Conservation (phyloP, 2,329 filamentous ascomycete species). For the Tolypocladium inflatum region DNA sequence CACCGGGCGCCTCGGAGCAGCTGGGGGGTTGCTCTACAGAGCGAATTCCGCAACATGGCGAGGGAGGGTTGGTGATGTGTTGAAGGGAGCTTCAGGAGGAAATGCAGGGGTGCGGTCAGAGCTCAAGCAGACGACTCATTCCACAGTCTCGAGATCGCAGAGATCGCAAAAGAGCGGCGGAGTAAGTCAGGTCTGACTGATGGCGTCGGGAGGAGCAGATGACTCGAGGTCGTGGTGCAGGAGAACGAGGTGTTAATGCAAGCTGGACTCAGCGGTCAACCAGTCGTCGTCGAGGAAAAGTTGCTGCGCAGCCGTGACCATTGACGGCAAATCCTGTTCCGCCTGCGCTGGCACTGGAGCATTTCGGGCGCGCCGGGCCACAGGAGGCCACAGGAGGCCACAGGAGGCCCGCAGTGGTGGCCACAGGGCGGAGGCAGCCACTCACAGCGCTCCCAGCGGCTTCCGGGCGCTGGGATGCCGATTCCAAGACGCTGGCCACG, state of each 20-base stretch:
- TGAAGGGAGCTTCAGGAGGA: slow-evolving; percentile 2
- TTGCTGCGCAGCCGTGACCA: not conserved
- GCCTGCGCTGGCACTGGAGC: not conserved
- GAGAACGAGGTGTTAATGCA: not conserved
- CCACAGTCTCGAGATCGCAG: slow-evolving; percentile 20
- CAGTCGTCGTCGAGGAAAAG: slow-evolving; percentile 1
- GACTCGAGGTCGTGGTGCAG: slow-evolving; percentile 1
- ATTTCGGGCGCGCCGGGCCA: not conserved
- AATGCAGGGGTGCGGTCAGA: slow-evolving; percentile 9
- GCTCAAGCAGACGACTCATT: slow-evolving; percentile 16
- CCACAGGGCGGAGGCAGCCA: slow-evolving; percentile 9
- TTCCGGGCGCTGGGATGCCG: not conserved
- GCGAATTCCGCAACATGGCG: slow-evolving; percentile 64
- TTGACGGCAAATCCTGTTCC: slow-evolving; percentile 1
- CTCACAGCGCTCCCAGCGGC: slow-evolving; percentile 6
- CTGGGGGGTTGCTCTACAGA: slow-evolving; percentile 56
- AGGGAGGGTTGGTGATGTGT: slow-evolving; percentile 13
- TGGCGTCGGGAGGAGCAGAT: not conserved
- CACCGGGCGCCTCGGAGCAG: slow-evolving; percentile 47
- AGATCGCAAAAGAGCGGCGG: slow-evolving; percentile 33
- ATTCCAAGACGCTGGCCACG: not conserved
- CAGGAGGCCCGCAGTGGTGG: not conserved
- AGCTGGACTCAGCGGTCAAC: not conserved
- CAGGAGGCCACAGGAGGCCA: not conserved
- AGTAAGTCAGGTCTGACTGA: slow-evolving; percentile 29